Conservation (phyloP, 2,329 filamentous ascomycete genomes). For the Coniella vitis region DNA sequence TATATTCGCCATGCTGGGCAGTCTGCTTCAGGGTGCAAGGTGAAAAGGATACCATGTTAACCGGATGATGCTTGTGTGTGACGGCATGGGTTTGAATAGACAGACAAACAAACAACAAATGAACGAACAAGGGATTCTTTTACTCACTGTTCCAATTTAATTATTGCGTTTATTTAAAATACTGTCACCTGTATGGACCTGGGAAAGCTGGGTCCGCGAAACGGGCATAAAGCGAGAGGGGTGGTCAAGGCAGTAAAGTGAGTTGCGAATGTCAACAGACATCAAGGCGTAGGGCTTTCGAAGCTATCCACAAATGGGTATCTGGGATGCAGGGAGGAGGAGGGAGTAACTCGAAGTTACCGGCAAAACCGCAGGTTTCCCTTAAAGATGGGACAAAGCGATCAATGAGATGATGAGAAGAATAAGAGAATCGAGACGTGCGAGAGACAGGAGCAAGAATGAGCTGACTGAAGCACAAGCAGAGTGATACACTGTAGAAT, state of each 20-base stretch:
- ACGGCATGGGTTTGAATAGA: no score
- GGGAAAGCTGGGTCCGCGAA: slow-evolving; percentile 48
- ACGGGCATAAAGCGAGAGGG: slow-evolving; percentile 51
- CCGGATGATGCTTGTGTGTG: not conserved
- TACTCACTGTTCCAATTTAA: slow-evolving; percentile 17
- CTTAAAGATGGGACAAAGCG: no score
- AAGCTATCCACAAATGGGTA: slow-evolving; percentile 9
- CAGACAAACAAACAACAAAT: not conserved
- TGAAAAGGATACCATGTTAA: not conserved
- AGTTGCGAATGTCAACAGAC: slow-evolving; percentile 51
- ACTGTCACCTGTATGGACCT: slow-evolving; percentile 51
- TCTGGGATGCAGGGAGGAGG: slow-evolving; percentile 11
- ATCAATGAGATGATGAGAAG: no score
- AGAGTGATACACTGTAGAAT: not conserved
- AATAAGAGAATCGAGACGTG: no score
- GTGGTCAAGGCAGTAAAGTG: slow-evolving; percentile 50
- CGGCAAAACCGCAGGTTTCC: not conserved
- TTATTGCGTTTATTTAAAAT: slow-evolving; percentile 45
- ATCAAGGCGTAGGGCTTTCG: slow-evolving; percentile 42
- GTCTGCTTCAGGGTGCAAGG: not conserved
- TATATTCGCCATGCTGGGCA: slow-evolving; percentile 38
- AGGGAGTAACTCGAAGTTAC: slow-evolving; percentile 6
- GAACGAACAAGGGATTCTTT: not conserved
- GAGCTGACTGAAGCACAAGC: no score
- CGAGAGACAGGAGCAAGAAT: no score